Base-by-base conservation (phyloP, 345 rosid species). In the Eutrema yunnanense region DNA sequence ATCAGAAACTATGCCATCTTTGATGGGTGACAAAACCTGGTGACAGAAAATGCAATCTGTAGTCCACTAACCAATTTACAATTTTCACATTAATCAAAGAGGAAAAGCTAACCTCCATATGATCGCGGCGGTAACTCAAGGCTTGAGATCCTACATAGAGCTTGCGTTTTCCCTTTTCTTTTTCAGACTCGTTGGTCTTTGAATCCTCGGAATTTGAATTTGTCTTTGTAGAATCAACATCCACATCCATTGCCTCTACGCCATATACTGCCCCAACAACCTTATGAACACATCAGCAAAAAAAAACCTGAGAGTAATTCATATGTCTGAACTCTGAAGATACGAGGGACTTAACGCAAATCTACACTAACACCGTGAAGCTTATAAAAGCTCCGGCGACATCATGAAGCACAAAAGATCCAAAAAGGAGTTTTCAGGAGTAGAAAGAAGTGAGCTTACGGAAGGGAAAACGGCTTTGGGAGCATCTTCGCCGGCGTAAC, bases 401-500 rank as follows among this genome's bases (percentile, higher is more conserved):
- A 44, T 9, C 47, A 67, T 36, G 73, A 47, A 46, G 46, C 56
- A 2, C 8, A n/a, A 14, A 48, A 46, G 37, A 19, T 7, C 56
- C 47, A 10, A 26, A 55, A 37, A 80, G 87, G 75, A 87, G 87
- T 88, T 84, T 62, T 41, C 1, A 14, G 27, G 29, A 47, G 46
- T 29, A 30, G 59, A 62, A 58, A 33, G 6, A 67, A 26, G 33
- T 27, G 62, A 62, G 70, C 88, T 86, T 71, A 92, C 97, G 30
- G 99, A 92, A 75, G 99, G 97, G 61, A 96, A 96, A 5, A 96
- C 98, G 41, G 99, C 99, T 79, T 96, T 96, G 43, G 98, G 98
- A 75, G 97, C 95, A 84, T 96, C 99, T 84, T 96, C 99, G 4
- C 98, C 99, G 6, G 99, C 99, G 78, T 90, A 96, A 67, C 99